phyloP scores from a whole-genome alignment of 352 stramenopile species.

The Pythium phragmitis region DNA sequence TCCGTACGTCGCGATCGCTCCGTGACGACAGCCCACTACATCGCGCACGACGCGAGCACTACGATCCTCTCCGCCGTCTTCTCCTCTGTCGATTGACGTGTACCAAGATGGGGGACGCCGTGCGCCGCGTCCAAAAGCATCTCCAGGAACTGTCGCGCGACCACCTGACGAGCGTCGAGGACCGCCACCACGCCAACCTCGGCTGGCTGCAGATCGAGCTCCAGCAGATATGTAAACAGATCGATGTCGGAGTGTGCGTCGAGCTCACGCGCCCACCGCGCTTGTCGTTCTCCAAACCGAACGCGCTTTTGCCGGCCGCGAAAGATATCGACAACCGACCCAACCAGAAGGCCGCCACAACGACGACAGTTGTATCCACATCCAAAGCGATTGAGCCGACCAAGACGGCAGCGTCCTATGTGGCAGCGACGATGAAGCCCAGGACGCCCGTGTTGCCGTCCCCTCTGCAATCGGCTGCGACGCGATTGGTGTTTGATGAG shows the following conservation, averaged over 20 bases:
- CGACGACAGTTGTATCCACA: background rate
- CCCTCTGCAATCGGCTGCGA: constrained; percentile 1
- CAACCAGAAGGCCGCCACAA: background rate
- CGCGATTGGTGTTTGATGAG: constrained; percentile 20
- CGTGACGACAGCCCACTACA: background rate
- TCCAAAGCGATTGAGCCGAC: background rate
- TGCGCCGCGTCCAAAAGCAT: constrained; percentile 56
- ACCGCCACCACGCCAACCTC: constrained; percentile 41
- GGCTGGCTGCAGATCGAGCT: constrained; percentile 54
- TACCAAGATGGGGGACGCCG: constrained; percentile 60
- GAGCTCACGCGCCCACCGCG: constrained; percentile 32
- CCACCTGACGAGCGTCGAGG: constrained; percentile 49
- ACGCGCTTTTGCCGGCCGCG: constrained; percentile 9
- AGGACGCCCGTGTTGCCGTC: constrained; percentile 16
- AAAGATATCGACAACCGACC: constrained; percentile 4
- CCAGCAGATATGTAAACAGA: constrained; percentile 43
- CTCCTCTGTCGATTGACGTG: background rate
- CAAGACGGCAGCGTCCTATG: constrained; percentile 15
- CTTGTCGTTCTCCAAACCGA: constrained; percentile 28
- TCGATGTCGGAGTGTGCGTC: constrained; percentile 47
- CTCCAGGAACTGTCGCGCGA: constrained; percentile 55
- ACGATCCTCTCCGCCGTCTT: background rate
- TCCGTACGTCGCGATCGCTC: constrained; percentile 8
- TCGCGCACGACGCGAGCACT: background rate
- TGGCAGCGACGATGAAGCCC: constrained; percentile 9